phyloP scores from a whole-genome alignment of 306 rosid species.

The Citrullus mucosospermus region DNA sequence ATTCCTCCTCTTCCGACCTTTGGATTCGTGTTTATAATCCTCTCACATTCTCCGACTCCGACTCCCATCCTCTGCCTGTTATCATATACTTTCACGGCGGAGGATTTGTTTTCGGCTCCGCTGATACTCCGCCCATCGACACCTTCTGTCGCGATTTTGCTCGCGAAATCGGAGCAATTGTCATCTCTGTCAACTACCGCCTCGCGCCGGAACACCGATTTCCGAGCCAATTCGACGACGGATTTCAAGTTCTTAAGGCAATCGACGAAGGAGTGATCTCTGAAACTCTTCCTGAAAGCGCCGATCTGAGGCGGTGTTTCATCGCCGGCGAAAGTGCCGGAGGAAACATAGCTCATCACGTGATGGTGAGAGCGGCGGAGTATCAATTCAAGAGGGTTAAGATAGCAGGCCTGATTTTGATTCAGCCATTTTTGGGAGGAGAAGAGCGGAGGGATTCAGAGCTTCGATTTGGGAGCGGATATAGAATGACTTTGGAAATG shows the following conservation, averaged over 20 bases:
- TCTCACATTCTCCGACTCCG: background rate
- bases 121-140: background rate
- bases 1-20: background rate
- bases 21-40: background rate
- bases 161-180: background rate
- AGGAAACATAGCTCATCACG: slow-evolving; percentile 7
- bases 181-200: background rate
- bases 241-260: background rate
- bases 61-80: background rate
- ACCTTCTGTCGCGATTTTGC: background rate
- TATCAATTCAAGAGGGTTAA: background rate
- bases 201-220: background rate
- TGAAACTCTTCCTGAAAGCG: background rate
- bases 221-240: slow-evolving; percentile 4
- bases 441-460: background rate
- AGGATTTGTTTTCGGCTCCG: background rate
- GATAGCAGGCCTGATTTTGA: background rate
- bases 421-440: background rate
- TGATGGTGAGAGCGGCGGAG: background rate
- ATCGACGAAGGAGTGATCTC: background rate
- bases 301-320: background rate
- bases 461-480: background rate
- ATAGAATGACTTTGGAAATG: background rate
- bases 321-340: slow-evolving; percentile 2
- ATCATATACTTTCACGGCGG: background rate